Base-by-base conservation (phyloP, 177 flowering plant species). In the Vitis hybrid region DNA sequence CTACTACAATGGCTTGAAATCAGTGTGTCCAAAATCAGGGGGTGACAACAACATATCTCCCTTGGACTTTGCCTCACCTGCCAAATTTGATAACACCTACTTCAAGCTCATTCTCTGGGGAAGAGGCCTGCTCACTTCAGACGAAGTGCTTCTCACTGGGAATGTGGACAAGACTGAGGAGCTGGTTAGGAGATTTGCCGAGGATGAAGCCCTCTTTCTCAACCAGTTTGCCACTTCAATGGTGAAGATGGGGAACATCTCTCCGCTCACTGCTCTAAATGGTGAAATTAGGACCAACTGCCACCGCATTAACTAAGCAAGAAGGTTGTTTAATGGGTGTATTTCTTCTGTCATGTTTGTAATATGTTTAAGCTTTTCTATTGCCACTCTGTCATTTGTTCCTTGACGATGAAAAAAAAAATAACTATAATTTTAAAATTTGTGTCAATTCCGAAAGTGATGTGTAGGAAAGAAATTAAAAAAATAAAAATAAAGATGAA, bases 21-120 rank as follows among this genome's bases (percentile, higher is more conserved):
- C 88, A 59, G 76, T 82, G 1, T 95, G 98, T 65, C 99, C 98
- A 2, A 73, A 50, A 68, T 78, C 81, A 16, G 97, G 95, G 2
- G 97, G 97, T 11, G 97, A 94, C 79, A 86, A 83, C 74, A 90
- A 82, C 82, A 80, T 95, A 22, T 79, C 90, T 1, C 93, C 95
- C 3, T 66, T 95, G 78, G 99, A 95, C 71, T 68, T 86, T 14
- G 80, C 81, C 9, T 83, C 93, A 9, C 99, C 97, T 1, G 73
- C 73, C 19, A 88, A 66, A 73, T 95, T 93, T 65, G 98, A 95
- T 70, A 93, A 93, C 84, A 79, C 80, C 60, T 95, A 95, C 78
- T 95, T 84, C 85, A 91, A 90, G 83, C 84, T 86, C 66, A 61
- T 95, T 3, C 50, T 93, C 61, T 74, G 78, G 83, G 93, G 93